phyloP scores from a whole-genome alignment of 352 stramenopile species.

The Phytophthora megakarya region DNA sequence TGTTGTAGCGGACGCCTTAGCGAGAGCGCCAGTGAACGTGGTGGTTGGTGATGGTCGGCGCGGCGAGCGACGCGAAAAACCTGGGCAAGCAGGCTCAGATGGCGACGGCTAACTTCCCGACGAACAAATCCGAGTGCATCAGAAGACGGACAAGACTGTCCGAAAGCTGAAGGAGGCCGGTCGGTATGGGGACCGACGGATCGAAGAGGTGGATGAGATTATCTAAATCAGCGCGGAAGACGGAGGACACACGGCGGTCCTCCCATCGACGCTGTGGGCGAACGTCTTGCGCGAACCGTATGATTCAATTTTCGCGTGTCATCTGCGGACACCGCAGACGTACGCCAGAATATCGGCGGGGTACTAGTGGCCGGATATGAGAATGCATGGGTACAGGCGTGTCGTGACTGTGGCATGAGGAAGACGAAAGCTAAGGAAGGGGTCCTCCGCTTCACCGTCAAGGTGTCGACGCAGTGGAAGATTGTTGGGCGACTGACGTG shows the following conservation, averaged over 20 bases:
- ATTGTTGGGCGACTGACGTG: neutral
- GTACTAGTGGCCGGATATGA: constrained; percentile 6
- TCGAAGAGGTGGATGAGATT: no score
- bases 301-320: constrained; percentile 2
- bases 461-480: neutral
- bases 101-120: no score
- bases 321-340: constrained; percentile 7
- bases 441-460: neutral
- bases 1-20: no score
- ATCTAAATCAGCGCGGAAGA: no score
- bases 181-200: no score
- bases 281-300: neutral
- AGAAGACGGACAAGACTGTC: no score
- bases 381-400: neutral
- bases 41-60: no score
- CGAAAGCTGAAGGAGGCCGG: no score
- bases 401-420: neutral
- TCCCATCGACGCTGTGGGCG: neutral
- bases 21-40: no score
- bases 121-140: no score
- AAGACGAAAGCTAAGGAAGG: neutral
- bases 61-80: no score
- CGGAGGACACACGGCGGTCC: neutral
- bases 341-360: neutral
- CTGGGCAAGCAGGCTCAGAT: no score